Evolutionary conservation across 1,139 yeast species (phyloP), one percentile per base, ranked within the genome.

Genomic region (Arxiozyma slooffiae): DNA sequence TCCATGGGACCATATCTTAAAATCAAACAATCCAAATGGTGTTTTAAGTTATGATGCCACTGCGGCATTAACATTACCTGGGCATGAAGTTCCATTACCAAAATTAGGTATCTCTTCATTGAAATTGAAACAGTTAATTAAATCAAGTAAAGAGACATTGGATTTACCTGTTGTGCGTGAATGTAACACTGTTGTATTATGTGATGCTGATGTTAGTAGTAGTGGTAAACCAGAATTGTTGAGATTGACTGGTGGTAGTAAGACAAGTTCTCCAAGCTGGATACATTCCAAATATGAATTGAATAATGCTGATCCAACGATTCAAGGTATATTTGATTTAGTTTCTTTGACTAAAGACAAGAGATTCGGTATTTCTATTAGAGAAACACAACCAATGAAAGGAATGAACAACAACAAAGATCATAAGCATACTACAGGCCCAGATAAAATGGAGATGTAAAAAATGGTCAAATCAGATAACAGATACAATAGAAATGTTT

Each of bases 211-310:
- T 47, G 64, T 68, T 37, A 66, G 73, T 20, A 61, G 68, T 11
- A 70, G 72, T 43, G 78, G 75, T 24, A 71, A 70, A 57, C 76
- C 78, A 17, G 92, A 85, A 64, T 72, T 85, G 24, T 68, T 89
- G 53, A 79, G 95, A 66, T 75, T 90, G 57, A 80, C 94, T 40
- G 97, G 96, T 46, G 95, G 95, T 47, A 67, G 72, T 44, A 75
- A 77, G 59, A 75, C 82, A 21, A 73, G 80, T 52, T 76, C 79
- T 51, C 89, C 96, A 57, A 81, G 89, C 57, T 90, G 94, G 89
- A 84, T 86, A 48, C 96, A 89, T 65, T 87, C 96, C 34, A 72
- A 78, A 48, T 80, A 71, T 68, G 78, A 79, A 64, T 68, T 84
- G 53, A 65, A 73, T 47, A 77, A 76, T 47, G 67, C 69, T 11